A percentile compares a stretch with the other conserved stretches of the same genome.
Conservation (phyloP, 116 monocot species). For the Iris pallida region DNA sequence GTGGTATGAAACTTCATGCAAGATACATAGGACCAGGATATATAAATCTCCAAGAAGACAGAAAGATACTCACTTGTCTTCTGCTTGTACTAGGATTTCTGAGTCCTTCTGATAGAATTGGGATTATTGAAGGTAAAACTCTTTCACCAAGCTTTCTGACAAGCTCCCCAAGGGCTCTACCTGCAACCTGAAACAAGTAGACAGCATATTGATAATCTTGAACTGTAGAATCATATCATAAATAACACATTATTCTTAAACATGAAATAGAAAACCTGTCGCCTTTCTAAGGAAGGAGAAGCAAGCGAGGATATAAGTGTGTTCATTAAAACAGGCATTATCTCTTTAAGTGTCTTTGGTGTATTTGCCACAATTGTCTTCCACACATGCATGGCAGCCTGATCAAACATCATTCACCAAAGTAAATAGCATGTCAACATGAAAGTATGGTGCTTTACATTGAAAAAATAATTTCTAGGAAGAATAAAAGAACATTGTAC, state of each 20-base stretch:
- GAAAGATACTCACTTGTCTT: slow-evolving; percentile 64
- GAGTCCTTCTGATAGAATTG: slow-evolving; percentile 80
- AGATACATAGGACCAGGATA: no score
- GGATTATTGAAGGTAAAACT: slow-evolving; percentile 94
- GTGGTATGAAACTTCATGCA: no score
- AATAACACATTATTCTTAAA: neutral
- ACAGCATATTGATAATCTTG: neutral
- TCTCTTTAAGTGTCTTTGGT: slow-evolving; percentile 97
- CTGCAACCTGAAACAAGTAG: slow-evolving; percentile 69
- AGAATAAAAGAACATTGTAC: neutral
- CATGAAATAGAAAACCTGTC: slow-evolving; percentile 54
- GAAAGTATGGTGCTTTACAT: neutral
- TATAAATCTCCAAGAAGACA: no score
- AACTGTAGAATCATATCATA: neutral
- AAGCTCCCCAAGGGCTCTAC: slow-evolving; percentile 89
- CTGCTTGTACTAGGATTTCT: slow-evolving; percentile 66
- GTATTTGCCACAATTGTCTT: slow-evolving; percentile 99
- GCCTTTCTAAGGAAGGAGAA: slow-evolving; percentile 77
- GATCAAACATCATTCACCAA: slow-evolving; percentile 7
- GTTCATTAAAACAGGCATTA: slow-evolving; percentile 93
- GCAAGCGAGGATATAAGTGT: slow-evolving; percentile 94
- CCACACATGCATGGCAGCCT: slow-evolving; percentile 99
- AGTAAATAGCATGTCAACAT: neutral
- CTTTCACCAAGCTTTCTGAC: slow-evolving; percentile 98
- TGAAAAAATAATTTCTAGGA: neutral